phyloP scores from a whole-genome alignment of 495 filamentous ascomycete species.

The Choiromyces venosus region DNA sequence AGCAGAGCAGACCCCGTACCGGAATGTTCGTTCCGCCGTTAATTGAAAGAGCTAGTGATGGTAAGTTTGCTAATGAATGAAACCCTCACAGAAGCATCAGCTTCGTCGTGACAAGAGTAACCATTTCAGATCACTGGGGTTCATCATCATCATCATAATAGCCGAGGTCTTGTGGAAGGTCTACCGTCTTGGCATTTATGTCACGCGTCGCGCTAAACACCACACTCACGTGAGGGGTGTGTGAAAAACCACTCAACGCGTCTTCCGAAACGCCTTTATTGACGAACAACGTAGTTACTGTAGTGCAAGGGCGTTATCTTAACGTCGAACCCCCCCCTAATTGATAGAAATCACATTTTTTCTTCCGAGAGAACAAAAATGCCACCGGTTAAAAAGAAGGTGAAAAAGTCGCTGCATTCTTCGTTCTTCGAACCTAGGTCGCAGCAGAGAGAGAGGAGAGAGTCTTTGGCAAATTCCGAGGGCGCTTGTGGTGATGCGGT shows the following conservation, averaged over 20 bases:
- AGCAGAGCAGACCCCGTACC: not conserved
- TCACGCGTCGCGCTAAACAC: not conserved
- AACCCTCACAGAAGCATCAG: not conserved
- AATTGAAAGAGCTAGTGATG: not conserved
- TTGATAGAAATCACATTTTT: no score
- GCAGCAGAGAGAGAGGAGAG: not conserved
- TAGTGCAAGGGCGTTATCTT: not conserved
- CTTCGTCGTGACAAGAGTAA: not conserved
- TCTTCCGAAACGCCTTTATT: not conserved
- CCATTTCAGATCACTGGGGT: not conserved
- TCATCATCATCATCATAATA: not conserved
- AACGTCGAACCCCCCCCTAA: not conserved
- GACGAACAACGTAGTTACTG: not conserved
- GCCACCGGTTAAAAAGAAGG: not conserved
- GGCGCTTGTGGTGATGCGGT: not conserved
- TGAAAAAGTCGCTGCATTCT: not conserved
- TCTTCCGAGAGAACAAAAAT: no score
- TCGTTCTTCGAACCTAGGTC: not conserved
- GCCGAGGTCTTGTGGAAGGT: not conserved
- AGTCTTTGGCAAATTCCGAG: not conserved
- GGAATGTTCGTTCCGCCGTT: not conserved
- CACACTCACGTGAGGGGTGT: not conserved
- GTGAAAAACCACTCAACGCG: not conserved
- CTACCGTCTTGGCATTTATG: not conserved
- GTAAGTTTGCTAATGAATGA: not conserved